Conservation (phyloP, 371 early-diverging fungal genomes). For the Smittium culicis region DNA sequence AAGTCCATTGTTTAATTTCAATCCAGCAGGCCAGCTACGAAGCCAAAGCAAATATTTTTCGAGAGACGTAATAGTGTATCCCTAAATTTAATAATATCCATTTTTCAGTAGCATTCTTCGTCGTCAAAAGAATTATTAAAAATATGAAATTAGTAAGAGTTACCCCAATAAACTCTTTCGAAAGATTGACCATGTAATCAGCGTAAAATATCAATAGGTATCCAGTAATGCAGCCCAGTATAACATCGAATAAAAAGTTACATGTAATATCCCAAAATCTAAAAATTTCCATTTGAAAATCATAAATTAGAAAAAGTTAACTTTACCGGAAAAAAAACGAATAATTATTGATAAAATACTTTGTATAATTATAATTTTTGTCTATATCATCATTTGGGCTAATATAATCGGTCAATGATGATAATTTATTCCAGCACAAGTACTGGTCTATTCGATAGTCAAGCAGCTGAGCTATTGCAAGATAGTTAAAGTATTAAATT, state of each 20-base stretch:
- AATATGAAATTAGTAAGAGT: slow-evolving; percentile 47
- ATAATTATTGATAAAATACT: slow-evolving; percentile 51
- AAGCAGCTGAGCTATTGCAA: slow-evolving; percentile 20
- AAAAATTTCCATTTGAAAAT: too few relatives aligned
- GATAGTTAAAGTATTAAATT: slow-evolving; percentile 12
- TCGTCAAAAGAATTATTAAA: slow-evolving; percentile 39
- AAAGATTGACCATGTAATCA: slow-evolving; percentile 35
- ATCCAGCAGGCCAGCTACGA: slow-evolving; percentile 82
- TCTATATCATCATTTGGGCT: slow-evolving; percentile 11
- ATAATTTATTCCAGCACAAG: slow-evolving; percentile 16
- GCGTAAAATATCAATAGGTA: slow-evolving; percentile 50
- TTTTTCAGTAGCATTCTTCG: slow-evolving; percentile 12
- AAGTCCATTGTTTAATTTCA: slow-evolving; percentile 85
- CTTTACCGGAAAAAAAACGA: too few relatives aligned
- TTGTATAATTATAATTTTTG: slow-evolving; percentile 32
- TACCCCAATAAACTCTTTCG: slow-evolving; percentile 43
- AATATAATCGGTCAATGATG: slow-evolving; percentile 17
- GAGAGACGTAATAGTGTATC: slow-evolving; percentile 41
- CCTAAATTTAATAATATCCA: slow-evolving; percentile 22
- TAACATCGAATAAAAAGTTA: slow-evolving; percentile 85
- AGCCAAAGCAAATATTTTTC: slow-evolving; percentile 76
- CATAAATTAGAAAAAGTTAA: too few relatives aligned
- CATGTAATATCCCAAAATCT: slow-evolving; percentile 91
- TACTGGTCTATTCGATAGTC: slow-evolving; percentile 25
- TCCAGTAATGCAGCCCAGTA: slow-evolving; percentile 72